phyloP scores from a whole-genome alignment of 2,329 filamentous ascomycete genomes.

The Scorias spongiosa region DNA sequence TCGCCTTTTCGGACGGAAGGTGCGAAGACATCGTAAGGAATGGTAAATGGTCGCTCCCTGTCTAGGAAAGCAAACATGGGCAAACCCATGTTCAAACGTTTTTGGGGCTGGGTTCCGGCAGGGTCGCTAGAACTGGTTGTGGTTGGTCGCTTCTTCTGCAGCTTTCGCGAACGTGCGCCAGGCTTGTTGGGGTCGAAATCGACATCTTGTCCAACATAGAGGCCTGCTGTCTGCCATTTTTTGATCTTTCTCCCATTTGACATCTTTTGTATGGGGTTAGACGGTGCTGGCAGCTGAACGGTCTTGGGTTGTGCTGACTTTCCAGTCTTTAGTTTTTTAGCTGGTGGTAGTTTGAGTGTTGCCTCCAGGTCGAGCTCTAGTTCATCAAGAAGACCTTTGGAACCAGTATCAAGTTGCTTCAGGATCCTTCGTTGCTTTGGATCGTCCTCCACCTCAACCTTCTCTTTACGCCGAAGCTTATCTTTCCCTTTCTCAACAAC shows the following conservation, averaged over 20 bases:
- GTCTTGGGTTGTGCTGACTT: neutral
- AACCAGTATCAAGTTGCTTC: constrained; percentile 19
- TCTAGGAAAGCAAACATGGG: constrained; percentile 38
- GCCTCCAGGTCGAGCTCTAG: constrained; percentile 16
- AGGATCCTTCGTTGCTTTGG: constrained; percentile 11
- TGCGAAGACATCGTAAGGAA: constrained; percentile 82
- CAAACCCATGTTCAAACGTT: constrained; percentile 35
- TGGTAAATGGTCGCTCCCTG: constrained; percentile 56
- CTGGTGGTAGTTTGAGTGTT: constrained; percentile 7
- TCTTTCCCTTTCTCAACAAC: constrained; percentile 23
- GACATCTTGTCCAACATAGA: constrained; percentile 69
- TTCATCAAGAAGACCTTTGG: constrained; percentile 17
- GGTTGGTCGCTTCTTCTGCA: constrained; percentile 24
- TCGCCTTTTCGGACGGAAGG: constrained; percentile 60
- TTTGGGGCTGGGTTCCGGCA: constrained; percentile 58
- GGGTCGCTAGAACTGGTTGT: constrained; percentile 9
- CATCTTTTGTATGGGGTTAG: constrained; percentile 13
- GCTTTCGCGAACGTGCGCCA: constrained; percentile 32
- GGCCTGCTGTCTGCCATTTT: constrained; percentile 65
- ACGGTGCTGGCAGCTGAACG: constrained; percentile 1
- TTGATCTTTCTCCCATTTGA: constrained; percentile 39
- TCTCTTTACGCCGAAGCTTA: constrained; percentile 14
- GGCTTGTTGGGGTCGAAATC: constrained; percentile 23
- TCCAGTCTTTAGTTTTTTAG: neutral
- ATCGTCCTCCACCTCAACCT: constrained; percentile 5